Evolutionary conservation across 768 basidiomycete species (phyloP).

Genomic region (Xerocomus potaroensis): DNA sequence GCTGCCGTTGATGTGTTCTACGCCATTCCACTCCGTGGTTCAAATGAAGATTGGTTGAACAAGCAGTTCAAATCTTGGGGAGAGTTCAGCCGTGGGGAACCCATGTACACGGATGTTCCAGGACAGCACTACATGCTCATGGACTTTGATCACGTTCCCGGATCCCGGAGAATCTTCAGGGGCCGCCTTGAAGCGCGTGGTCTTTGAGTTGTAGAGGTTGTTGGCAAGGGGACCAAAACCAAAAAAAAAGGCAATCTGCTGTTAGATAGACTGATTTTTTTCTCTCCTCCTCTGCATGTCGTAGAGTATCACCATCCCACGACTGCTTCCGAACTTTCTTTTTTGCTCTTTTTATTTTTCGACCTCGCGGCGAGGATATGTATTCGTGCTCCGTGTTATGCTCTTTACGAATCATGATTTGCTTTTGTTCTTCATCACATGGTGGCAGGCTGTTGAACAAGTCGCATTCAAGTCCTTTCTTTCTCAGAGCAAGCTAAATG

Average conservation of each 20-base stretch:
- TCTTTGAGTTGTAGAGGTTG: slow-evolving; percentile 8
- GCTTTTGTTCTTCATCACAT: no score
- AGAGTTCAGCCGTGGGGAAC: slow-evolving; percentile 13
- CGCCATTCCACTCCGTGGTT: background rate
- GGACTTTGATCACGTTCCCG: slow-evolving; percentile 23
- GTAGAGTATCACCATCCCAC: no score
- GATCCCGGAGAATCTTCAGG: slow-evolving; percentile 26
- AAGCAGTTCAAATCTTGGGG: slow-evolving; percentile 19
- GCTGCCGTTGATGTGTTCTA: slow-evolving; percentile 17
- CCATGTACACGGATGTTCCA: slow-evolving; percentile 13
- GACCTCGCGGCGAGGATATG: no score
- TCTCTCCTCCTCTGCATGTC: no score
- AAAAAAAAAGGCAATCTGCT: background rate
- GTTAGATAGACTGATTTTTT: no score
- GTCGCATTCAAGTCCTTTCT: no score
- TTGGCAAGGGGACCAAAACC: no score
- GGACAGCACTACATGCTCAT: slow-evolving; percentile 21
- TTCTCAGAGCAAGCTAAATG: no score
- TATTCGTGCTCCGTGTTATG: no score
- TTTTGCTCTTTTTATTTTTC: no score
- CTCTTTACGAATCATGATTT: slow-evolving; percentile 12
- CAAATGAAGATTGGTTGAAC: slow-evolving; percentile 20
- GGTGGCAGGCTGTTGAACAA: no score
- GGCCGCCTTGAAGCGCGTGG: slow-evolving; percentile 20
- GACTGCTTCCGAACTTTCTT: no score